A percentile compares a stretch with the other conserved stretches of the same genome.
Conservation (phyloP, 1,139 yeast species). For the Sugiyamaella paludigena region DNA sequence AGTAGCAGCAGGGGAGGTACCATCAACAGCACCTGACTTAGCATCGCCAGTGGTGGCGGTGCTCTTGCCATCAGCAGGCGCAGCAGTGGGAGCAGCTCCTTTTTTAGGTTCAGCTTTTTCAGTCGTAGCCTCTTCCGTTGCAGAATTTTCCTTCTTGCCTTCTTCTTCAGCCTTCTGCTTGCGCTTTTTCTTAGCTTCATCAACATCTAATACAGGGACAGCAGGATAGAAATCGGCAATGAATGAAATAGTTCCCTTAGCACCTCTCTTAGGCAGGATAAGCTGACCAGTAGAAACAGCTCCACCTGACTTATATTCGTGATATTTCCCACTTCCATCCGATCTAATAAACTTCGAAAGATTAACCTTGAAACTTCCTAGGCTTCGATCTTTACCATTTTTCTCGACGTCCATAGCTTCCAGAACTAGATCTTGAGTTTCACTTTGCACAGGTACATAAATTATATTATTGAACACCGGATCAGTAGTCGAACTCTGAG, state of each 20-base stretch:
- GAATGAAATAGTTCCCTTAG: conserved; percentile 77
- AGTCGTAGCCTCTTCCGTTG: conserved; percentile 26
- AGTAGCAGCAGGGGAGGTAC: conserved; percentile 40
- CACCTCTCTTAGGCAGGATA: conserved; percentile 64
- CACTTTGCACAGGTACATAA: conserved; percentile 76
- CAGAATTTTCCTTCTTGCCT: conserved; percentile 29
- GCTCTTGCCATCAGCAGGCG: conserved; percentile 22
- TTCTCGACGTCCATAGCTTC: conserved; percentile 92
- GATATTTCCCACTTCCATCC: conserved; percentile 63
- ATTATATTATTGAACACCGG: conserved; percentile 87
- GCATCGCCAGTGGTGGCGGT: too few relatives aligned
- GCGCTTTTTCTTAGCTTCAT: conserved; percentile 61
- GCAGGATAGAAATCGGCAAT: conserved; percentile 79
- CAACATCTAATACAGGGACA: conserved; percentile 70
- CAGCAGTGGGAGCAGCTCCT: conserved; percentile 11
- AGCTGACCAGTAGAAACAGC: conserved; percentile 60
- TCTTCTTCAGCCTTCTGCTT: conserved; percentile 33
- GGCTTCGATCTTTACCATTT: conserved; percentile 72
- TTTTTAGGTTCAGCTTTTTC: conserved; percentile 16
- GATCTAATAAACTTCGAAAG: conserved; percentile 65
- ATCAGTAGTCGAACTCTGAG: conserved; percentile 62
- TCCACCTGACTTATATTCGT: conserved; percentile 45
- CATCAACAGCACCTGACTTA: conserved; percentile 24
- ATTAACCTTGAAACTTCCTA: conserved; percentile 76
- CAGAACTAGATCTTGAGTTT: conserved; percentile 74